Percentiles rank a stretch among this genome's conserved stretches.
Conservation (phyloP, 768 basidiomycete genomes). For the Gloeophyllum trabeum region DNA sequence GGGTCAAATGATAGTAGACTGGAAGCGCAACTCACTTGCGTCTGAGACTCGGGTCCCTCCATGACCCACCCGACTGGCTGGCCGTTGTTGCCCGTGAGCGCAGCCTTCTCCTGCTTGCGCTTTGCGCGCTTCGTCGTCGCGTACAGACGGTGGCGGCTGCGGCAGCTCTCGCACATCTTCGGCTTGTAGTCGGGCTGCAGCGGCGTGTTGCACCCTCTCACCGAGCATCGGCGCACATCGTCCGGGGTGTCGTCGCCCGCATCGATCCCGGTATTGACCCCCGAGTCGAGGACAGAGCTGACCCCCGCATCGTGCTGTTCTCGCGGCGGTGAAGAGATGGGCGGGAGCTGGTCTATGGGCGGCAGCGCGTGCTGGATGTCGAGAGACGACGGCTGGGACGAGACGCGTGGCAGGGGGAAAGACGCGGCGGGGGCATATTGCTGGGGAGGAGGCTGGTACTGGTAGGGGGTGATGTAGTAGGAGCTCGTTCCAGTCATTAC, state of each 20-base stretch:
- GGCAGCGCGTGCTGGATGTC: too few relatives aligned
- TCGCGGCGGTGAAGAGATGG: too few relatives aligned
- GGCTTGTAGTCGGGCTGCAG: conserved; percentile 19
- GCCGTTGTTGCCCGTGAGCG: conserved; percentile 12
- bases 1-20: too few relatives aligned
- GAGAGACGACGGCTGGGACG: too few relatives aligned
- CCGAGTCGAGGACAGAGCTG: background rate
- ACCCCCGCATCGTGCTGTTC: too few relatives aligned
- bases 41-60: conserved; percentile 5
- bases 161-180: conserved; percentile 45
- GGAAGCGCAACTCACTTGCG: background rate
- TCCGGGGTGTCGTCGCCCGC: background rate
- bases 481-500: too few relatives aligned
- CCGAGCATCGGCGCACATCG: conserved; percentile 20
- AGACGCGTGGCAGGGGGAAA: too few relatives aligned
- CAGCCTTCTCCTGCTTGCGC: conserved; percentile 39
- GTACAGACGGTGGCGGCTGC: conserved; percentile 38
- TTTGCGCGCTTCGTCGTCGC: conserved; percentile 38
- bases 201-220: conserved; percentile 29
- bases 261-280: background rate
- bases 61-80: too few relatives aligned
- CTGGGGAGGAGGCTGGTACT: too few relatives aligned
- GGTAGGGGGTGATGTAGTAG: too few relatives aligned
- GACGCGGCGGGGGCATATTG: too few relatives aligned
- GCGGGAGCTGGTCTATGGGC: too few relatives aligned